Conservation (phyloP, 495 filamentous ascomycete genomes). For the Bombardia bombarda region DNA sequence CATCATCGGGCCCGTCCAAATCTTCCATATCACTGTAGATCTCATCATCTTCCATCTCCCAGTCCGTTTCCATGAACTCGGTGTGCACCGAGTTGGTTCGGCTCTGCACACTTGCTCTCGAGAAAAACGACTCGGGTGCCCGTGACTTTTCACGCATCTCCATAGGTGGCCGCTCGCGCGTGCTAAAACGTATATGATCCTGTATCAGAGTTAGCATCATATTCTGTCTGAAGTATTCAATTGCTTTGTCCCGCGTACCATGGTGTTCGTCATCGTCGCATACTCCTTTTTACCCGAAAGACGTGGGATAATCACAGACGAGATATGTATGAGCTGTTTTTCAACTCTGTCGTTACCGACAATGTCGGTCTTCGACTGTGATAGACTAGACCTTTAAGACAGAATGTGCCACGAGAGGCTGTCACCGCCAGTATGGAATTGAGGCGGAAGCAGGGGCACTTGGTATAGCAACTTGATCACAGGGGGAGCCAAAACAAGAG, state of each 20-base stretch:
- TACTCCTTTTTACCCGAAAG: too few relatives aligned
- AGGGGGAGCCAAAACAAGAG: conserved; percentile 25
- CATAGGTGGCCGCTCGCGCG: conserved; percentile 11
- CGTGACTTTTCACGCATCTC: conserved; percentile 43
- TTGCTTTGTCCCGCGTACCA: conserved; percentile 12
- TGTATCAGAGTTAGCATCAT: conserved; percentile 11
- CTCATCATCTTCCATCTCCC: conserved; percentile 47
- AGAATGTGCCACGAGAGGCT: too few relatives aligned
- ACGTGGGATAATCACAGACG: too few relatives aligned
- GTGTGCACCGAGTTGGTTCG: conserved; percentile 58
- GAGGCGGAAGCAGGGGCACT: conserved; percentile 7
- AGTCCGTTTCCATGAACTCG: conserved; percentile 69
- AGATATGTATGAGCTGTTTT: too few relatives aligned
- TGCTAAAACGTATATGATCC: conserved; percentile 16
- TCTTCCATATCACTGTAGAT: conserved; percentile 42
- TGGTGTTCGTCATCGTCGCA: conserved; percentile 10
- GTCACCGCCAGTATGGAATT: too few relatives aligned
- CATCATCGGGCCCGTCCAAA: conserved; percentile 40
- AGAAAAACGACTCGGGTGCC: conserved; percentile 39
- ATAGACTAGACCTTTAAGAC: too few relatives aligned
- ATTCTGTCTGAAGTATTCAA: not conserved
- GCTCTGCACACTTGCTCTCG: conserved; percentile 12
- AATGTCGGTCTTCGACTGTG: too few relatives aligned
- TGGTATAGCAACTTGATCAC: conserved; percentile 11
- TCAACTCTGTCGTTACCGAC: too few relatives aligned